Conservation (phyloP, 1,284 basidiomycete species). For the Apiotrichum mycotoxinovorans region DNA sequence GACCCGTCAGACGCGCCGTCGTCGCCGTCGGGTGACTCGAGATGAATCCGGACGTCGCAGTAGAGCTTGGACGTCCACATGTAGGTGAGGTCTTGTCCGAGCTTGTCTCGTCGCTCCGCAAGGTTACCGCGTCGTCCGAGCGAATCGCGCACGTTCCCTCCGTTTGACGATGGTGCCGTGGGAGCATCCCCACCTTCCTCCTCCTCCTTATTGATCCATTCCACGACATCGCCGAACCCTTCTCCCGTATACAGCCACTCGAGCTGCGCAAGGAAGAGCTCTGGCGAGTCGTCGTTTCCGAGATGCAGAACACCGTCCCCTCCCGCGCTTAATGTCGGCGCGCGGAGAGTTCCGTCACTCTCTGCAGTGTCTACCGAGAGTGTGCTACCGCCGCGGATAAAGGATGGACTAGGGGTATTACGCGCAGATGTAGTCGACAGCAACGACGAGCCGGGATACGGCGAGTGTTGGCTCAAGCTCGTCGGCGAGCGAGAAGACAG, state of each 20-base stretch:
- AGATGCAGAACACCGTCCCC: slow-evolving; percentile 53
- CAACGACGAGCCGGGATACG: slow-evolving; percentile 14
- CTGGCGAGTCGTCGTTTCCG: slow-evolving; percentile 65
- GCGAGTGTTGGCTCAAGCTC: slow-evolving; percentile 15
- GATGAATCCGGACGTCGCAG: slow-evolving; percentile 77
- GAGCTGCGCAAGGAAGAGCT: slow-evolving; percentile 76
- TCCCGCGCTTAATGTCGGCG: slow-evolving; percentile 14
- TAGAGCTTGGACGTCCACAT: slow-evolving; percentile 94
- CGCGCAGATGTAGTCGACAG: slow-evolving; percentile 10
- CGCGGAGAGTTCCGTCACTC: slow-evolving; percentile 33
- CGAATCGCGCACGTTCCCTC: slow-evolving; percentile 29
- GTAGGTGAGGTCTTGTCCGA: slow-evolving; percentile 81
- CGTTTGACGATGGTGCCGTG: not conserved
- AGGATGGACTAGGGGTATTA: slow-evolving; percentile 13
- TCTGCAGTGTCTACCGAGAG: slow-evolving; percentile 25
- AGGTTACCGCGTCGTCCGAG: slow-evolving; percentile 32
- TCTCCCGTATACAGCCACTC: slow-evolving; percentile 55
- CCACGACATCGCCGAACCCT: slow-evolving; percentile 79
- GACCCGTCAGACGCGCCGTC: slow-evolving; percentile 26
- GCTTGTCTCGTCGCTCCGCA: slow-evolving; percentile 74
- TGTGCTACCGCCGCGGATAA: slow-evolving; percentile 13
- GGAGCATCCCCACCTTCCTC: slow-evolving; percentile 45
- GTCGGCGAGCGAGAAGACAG: slow-evolving; percentile 44
- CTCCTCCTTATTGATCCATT: slow-evolving; percentile 73
- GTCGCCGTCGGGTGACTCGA: slow-evolving; percentile 54